phyloP scores from a whole-genome alignment of 2,329 filamentous ascomycete genomes.

The Sarocladium oryzae region DNA sequence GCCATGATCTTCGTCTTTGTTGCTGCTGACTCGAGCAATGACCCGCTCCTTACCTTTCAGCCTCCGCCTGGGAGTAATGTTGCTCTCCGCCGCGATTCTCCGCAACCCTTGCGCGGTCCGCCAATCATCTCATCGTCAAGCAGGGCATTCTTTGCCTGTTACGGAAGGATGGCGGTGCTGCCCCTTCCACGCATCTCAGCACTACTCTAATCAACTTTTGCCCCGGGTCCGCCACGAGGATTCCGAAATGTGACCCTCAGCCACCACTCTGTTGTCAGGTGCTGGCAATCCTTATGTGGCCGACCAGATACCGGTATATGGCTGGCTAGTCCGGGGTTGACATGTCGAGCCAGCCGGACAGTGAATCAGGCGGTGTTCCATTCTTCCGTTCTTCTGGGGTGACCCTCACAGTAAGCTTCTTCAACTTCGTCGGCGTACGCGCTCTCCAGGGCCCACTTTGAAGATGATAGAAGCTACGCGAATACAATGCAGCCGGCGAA shows the following conservation, averaged over 20 bases:
- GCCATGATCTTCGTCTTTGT: background rate
- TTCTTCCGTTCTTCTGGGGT: background rate
- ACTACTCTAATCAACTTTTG: conserved; percentile 3
- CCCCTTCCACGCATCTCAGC: background rate
- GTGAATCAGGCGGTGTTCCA: background rate
- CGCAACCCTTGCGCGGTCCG: background rate
- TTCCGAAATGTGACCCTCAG: conserved; percentile 8
- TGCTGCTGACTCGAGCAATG: conserved; percentile 5
- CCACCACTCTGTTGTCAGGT: background rate
- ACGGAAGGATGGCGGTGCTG: background rate
- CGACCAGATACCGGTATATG: background rate
- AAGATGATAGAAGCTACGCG: background rate
- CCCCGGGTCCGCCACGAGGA: background rate
- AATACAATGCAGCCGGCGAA: background rate
- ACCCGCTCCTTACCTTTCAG: conserved; percentile 2
- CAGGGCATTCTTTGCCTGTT: conserved; percentile 1
- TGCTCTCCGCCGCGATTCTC: conserved; percentile 5
- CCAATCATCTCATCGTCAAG: background rate
- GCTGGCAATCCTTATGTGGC: background rate
- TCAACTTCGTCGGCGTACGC: background rate
- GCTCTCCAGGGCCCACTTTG: background rate
- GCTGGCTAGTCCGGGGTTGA: background rate
- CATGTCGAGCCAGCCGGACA: background rate
- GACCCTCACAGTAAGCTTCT: background rate
- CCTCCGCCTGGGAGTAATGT: background rate